Percentiles rank a stretch among this genome's conserved stretches.
These are phyloP conservation scores for Carallia brachiata DNA, from an alignment of 345 rosid genomes.

Conservation along the genomic window DNA sequence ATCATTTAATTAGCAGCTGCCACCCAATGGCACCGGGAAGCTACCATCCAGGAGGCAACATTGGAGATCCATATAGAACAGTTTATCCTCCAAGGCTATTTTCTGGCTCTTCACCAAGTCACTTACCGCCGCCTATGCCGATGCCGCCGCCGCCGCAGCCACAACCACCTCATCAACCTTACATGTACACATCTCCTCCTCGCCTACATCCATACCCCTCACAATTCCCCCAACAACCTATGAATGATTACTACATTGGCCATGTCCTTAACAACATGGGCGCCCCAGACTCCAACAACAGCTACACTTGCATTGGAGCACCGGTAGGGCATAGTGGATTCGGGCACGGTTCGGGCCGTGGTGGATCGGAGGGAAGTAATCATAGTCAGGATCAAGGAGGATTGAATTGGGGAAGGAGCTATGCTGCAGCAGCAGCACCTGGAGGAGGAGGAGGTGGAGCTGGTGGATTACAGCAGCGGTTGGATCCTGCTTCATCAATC, in stretches of 20 bases:
- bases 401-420: constrained; percentile 44
- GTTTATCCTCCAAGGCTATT: constrained; percentile 51
- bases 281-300: constrained; percentile 38
- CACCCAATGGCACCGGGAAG: constrained; percentile 42
- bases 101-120: constrained; percentile 47
- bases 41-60: constrained; percentile 43
- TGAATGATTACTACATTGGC: constrained; percentile 58
- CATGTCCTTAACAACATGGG: constrained; percentile 54
- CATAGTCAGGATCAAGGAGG: constrained; percentile 30
- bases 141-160: constrained; percentile 11
- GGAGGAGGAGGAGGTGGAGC: not conserved
- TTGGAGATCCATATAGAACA: constrained; percentile 63
- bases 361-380: constrained; percentile 30
- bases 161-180: constrained; percentile 34
- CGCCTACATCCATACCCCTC: constrained; percentile 42
- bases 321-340: constrained; percentile 52
- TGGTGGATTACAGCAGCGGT: constrained; percentile 31
- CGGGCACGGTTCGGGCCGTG: constrained; percentile 28
- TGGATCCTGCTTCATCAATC: constrained; percentile 45
- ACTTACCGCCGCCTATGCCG: constrained; percentile 25
- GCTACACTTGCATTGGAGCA: constrained; percentile 80
- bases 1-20: constrained; percentile 39
- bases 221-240: constrained; percentile 29
- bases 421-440: constrained; percentile 14
- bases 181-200: constrained; percentile 50